Conservation (phyloP, 768 basidiomycete genomes). For the Amanita muscaria region DNA sequence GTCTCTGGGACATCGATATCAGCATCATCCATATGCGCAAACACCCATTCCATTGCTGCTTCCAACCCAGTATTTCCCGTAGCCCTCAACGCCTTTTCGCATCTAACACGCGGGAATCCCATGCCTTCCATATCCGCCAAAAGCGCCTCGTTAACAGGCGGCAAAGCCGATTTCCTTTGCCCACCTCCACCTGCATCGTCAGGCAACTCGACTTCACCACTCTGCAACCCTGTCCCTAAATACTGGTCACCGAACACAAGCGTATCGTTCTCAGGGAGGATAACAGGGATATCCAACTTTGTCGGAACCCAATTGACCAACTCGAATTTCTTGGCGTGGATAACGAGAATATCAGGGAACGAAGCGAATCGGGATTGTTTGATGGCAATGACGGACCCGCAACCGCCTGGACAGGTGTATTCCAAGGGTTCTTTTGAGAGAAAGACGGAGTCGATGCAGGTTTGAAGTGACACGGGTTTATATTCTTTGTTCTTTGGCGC, state of each 20-base stretch:
- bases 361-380: constrained; percentile 75
- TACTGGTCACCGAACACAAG: constrained; percentile 54
- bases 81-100: constrained; percentile 84
- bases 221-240: constrained; percentile 62
- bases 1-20: constrained; percentile 79
- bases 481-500: constrained; percentile 27
- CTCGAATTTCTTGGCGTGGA: constrained; percentile 93
- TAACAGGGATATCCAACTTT: constrained; percentile 86
- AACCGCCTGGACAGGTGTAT: constrained; percentile 73
- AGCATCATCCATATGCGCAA: constrained; percentile 90
- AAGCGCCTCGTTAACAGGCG: constrained; percentile 64
- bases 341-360: constrained; percentile 80
- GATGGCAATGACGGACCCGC: constrained; percentile 54
- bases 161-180: constrained; percentile 11
- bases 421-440: constrained; percentile 61
- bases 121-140: constrained; percentile 75
- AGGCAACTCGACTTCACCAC: constrained; percentile 61
- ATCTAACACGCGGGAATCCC: constrained; percentile 84
- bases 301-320: constrained; percentile 94
- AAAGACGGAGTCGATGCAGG: constrained; percentile 48
- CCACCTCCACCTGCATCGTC: constrained; percentile 19
- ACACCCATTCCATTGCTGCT: constrained; percentile 93
- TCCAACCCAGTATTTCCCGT: constrained; percentile 74
- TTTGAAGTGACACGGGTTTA: constrained; percentile 47
- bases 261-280: constrained; percentile 48